Evolutionary conservation across 176 grass and related monocot species (phyloP), one percentile per base, ranked within the genome.

Genomic region (Pontederia paniculata): DNA sequence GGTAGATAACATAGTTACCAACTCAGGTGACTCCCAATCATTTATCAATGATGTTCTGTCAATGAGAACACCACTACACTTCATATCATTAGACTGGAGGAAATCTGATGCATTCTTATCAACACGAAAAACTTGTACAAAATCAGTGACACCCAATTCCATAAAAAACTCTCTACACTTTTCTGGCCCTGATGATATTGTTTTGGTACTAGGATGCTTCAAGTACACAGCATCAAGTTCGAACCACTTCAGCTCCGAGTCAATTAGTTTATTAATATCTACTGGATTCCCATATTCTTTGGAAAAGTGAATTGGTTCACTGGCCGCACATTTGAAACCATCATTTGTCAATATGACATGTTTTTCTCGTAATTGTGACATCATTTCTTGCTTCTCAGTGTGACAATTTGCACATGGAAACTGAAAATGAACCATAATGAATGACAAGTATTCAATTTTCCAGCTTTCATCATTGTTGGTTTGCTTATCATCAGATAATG

Each of bases 21-120:
- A 57, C 71, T 97, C 91, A 70, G 82, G 58, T 45, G 91, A 97
- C 23, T 89, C 82, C 91, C 91, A 97, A 56, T 97, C 91, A 81
- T 75, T 66, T 37, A 90, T 22, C 13, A 68, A 69, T 46, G 71
- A 65, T 22, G 66, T 3, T 81, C 52, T 63, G 64, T 47, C 44
- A 66, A 73, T 73, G 57, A 70, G 20, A 70, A 55, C 52, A 18
- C 56, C 44, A 65, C 67, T 17, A 44, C 16, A 66, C 47, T 55
- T 47, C 48, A 47, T 57, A 31, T 17, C 68, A 49, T 44, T 58
- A 59, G 28, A 55, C 56, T 66, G 22, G 65, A 67, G 46, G 70
- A 47, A 20, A 17, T 77, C 77, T 4, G 67, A 52, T 12, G 48
- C 62, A 25, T 50, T 66, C 55, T 75, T 89, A 65, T 77, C 66